phyloP scores from a whole-genome alignment of 176 grass and related monocot genomes.

The Poa pratensis region DNA sequence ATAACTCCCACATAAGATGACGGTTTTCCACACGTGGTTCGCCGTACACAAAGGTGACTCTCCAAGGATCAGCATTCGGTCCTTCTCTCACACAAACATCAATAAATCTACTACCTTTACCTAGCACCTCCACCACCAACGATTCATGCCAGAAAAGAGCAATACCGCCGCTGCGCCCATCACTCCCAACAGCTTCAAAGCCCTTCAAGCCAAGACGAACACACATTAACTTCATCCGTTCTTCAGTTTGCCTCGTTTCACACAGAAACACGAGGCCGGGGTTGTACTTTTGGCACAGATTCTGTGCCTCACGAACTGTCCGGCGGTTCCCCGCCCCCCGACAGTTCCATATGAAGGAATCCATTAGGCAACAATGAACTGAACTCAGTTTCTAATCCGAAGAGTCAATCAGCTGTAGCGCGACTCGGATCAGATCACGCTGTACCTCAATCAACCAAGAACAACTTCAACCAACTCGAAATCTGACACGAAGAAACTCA shows the following conservation, averaged over 20 bases:
- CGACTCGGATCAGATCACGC: too few species aligned
- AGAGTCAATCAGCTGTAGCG: too few species aligned
- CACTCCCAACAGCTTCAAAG: not conserved
- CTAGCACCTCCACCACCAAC: fast-evolving
- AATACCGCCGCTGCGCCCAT: not conserved
- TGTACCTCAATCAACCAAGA: too few species aligned
- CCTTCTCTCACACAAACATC: not conserved
- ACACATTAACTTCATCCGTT: not conserved
- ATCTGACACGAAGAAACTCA: too few species aligned
- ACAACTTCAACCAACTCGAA: too few species aligned
- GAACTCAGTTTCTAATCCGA: too few species aligned
- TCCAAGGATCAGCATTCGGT: not conserved
- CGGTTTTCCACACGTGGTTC: not conserved
- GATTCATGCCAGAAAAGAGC: not conserved
- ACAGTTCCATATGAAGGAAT: not conserved
- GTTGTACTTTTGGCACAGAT: not conserved
- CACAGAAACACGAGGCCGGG: not conserved
- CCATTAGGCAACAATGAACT: not conserved
- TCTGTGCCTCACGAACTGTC: not conserved
- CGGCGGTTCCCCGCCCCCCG: not conserved
- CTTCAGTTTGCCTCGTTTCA: not conserved
- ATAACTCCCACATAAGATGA: not conserved
- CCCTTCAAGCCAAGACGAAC: not conserved
- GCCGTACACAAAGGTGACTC: not conserved
- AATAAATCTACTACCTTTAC: not conserved